Conservation (phyloP, 2,329 filamentous ascomycete genomes). For the Epichloe typhina region DNA sequence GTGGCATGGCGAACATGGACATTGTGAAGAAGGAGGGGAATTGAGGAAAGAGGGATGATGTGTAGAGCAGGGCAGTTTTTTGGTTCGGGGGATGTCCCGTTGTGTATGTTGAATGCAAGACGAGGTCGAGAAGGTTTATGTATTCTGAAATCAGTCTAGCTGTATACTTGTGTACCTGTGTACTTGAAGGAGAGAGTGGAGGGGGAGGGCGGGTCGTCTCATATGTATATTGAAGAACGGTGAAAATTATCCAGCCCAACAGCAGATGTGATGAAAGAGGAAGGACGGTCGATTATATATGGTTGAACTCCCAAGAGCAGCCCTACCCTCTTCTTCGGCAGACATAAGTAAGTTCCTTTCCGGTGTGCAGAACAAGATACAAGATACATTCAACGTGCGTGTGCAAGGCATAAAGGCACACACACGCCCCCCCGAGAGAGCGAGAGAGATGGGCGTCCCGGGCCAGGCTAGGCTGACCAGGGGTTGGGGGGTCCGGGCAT, state of each 20-base stretch:
- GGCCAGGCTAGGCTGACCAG: neutral
- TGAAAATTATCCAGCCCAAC: slow-evolving; percentile 1
- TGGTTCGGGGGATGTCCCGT: no score
- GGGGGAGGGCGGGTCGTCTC: neutral
- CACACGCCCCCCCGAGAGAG: neutral
- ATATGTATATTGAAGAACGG: neutral
- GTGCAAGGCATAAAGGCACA: neutral
- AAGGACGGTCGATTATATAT: slow-evolving; percentile 5
- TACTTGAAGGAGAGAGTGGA: neutral
- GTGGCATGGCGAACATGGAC: slow-evolving; percentile 24
- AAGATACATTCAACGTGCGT: neutral
- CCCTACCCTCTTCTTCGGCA: neutral
- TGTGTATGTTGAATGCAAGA: neutral
- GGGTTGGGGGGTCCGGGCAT: neutral
- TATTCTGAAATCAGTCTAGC: neutral
- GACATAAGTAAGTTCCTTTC: neutral
- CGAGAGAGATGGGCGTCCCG: neutral
- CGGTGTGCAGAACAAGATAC: neutral
- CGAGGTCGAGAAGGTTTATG: neutral
- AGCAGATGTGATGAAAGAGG: neutral
- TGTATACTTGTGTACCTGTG: neutral
- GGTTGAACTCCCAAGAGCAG: neutral
- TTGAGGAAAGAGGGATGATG: no score
- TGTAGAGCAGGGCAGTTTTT: no score
- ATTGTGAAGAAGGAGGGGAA: slow-evolving; percentile 12